A percentile compares a stretch with the other conserved stretches of the same genome.
phyloP scores from a whole-genome alignment of 768 basidiomycete species.

The Boletus reticulatus region DNA sequence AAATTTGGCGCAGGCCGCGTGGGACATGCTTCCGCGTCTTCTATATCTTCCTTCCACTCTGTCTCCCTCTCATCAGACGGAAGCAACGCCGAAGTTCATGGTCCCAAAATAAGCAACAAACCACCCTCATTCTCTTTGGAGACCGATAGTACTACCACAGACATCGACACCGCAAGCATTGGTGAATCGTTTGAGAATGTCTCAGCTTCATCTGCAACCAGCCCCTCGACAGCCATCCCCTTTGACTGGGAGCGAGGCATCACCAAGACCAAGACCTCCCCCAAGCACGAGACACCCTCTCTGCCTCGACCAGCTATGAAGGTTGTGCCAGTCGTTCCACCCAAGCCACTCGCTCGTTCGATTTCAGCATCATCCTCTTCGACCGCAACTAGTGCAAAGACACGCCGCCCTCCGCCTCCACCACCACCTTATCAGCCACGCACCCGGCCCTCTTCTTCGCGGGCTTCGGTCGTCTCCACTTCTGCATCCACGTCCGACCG shows the following conservation, averaged over 20 bases:
- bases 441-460: slow-evolving; percentile 33
- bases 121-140: slow-evolving; percentile 50
- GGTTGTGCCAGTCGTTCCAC: slow-evolving; percentile 18
- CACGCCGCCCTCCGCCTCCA: slow-evolving; percentile 38
- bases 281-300: slow-evolving; percentile 39
- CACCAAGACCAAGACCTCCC: slow-evolving; percentile 30
- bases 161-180: slow-evolving; percentile 55
- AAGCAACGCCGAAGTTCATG: slow-evolving; percentile 27
- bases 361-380: slow-evolving; percentile 37
- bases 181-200: slow-evolving; percentile 74
- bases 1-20: slow-evolving; percentile 33
- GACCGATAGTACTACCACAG: slow-evolving; percentile 33
- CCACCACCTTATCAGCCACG: slow-evolving; percentile 34
- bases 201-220: slow-evolving; percentile 50
- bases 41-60: slow-evolving; percentile 81
- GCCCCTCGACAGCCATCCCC: slow-evolving; percentile 47
- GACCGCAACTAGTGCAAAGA: slow-evolving; percentile 34
- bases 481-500: slow-evolving; percentile 54
- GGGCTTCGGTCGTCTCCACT: slow-evolving; percentile 36
- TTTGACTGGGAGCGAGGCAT: slow-evolving; percentile 53
- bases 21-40: slow-evolving; percentile 62
- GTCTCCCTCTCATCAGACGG: slow-evolving; percentile 74
- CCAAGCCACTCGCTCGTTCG: slow-evolving; percentile 31
- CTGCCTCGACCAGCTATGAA: slow-evolving; percentile 44
- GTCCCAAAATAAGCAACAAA: slow-evolving; percentile 23